A percentile compares a stretch with the other conserved stretches of the same genome.
phyloP scores from a whole-genome alignment of 2,329 filamentous ascomycete genomes.

The Rhexocercosporidium sp. region DNA sequence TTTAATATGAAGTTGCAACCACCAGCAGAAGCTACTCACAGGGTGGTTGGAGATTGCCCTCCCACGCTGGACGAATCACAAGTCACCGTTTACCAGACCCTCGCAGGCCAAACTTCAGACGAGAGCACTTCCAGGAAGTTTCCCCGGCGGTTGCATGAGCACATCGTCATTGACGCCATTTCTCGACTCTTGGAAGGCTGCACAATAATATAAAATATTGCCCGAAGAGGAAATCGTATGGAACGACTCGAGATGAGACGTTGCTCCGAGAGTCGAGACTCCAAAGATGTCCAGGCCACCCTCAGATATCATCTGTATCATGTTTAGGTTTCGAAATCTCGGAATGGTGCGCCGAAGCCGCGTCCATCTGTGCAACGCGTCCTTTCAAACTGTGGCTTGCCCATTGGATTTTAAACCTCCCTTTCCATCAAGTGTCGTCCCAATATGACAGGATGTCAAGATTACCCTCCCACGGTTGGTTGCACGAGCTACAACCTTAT shows the following conservation, averaged over 20 bases:
- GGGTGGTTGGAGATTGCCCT: conserved; percentile 13
- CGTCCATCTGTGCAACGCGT: conserved; percentile 6
- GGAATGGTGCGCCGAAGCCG: conserved; percentile 6
- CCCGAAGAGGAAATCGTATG: neutral
- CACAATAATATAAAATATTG: neutral
- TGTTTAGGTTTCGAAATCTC: neutral
- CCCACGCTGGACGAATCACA: conserved; percentile 13
- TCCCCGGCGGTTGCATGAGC: neutral
- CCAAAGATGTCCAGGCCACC: neutral
- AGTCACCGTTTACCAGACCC: neutral
- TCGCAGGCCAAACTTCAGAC: neutral
- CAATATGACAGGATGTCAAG: neutral
- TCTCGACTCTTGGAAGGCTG: neutral
- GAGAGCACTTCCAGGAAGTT: neutral
- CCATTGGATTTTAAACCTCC: neutral
- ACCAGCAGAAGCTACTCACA: neutral
- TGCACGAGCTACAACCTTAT: conserved; percentile 13
- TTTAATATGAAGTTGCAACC: conserved; percentile 19
- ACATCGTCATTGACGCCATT: conserved; percentile 6
- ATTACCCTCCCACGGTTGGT: neutral
- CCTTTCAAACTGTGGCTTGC: conserved; percentile 1
- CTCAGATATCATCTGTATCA: conserved; percentile 9
- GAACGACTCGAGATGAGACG: neutral
- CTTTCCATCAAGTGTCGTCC: neutral
- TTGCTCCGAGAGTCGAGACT: neutral